These are phyloP conservation scores for Filosporella fistucella DNA, from an alignment of 495 filamentous ascomycete species.

Conservation along the genomic window DNA sequence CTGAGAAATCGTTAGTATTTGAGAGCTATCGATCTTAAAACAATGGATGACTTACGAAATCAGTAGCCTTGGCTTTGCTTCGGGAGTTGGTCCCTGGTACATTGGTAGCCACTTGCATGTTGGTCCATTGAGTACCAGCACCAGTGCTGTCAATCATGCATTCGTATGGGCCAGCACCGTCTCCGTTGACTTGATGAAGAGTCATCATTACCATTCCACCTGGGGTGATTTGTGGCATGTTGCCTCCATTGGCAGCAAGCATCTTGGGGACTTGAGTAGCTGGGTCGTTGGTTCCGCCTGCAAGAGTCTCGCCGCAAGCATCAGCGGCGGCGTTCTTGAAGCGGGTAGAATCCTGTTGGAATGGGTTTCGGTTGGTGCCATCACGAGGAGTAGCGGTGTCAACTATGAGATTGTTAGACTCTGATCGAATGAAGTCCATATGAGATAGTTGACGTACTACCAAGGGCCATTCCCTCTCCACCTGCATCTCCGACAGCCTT, in stretches of 20 bases:
- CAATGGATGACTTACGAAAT: slow-evolving; percentile 29
- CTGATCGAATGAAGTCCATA: neutral
- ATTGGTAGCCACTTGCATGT: slow-evolving; percentile 36
- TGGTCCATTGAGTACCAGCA: slow-evolving; percentile 30
- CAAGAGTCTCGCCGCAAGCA: slow-evolving; percentile 11
- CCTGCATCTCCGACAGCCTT: slow-evolving; percentile 14
- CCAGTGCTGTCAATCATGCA: slow-evolving; percentile 40
- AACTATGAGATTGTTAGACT: slow-evolving; percentile 2
- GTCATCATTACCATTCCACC: slow-evolving; percentile 37
- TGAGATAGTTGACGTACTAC: slow-evolving; percentile 3
- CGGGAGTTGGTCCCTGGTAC: slow-evolving; percentile 26
- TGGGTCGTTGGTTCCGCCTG: slow-evolving; percentile 15
- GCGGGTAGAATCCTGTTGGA: slow-evolving; percentile 17
- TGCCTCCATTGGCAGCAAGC: slow-evolving; percentile 29
- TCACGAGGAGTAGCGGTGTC: slow-evolving; percentile 12
- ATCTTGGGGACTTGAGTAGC: slow-evolving; percentile 1
- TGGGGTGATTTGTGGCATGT: slow-evolving; percentile 37
- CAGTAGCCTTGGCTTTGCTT: slow-evolving; percentile 34
- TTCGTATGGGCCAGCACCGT: slow-evolving; percentile 48
- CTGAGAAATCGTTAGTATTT: no score
- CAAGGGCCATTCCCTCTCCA: slow-evolving; percentile 6
- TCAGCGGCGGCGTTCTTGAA: slow-evolving; percentile 16
- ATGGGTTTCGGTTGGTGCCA: slow-evolving; percentile 10
- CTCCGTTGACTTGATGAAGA: slow-evolving; percentile 49
- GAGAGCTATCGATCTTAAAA: neutral